Percentiles rank a stretch among this genome's conserved stretches.
Conservation (phyloP, 495 filamentous ascomycete genomes). For the Pseudevernia furfuracea region DNA sequence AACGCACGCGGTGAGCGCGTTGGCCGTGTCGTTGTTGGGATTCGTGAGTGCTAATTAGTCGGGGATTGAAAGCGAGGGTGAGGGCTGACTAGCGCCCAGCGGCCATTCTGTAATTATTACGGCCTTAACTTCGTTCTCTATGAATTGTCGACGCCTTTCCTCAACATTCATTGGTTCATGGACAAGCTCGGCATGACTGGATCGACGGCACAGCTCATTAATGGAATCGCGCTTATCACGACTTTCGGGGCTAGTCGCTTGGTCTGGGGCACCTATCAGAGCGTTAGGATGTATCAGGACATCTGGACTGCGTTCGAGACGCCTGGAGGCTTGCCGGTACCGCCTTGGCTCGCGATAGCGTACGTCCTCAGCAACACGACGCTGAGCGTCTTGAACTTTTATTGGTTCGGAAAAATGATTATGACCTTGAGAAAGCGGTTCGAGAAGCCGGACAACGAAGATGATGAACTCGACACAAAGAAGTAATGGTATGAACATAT, state of each 20-base stretch:
- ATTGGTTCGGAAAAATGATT: conserved; percentile 97
- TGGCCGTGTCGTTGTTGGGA: conserved; percentile 79
- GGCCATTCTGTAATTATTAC: conserved; percentile 92
- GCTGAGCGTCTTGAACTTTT: conserved; percentile 82
- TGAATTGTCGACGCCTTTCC: conserved; percentile 88
- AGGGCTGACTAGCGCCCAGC: conserved; percentile 39
- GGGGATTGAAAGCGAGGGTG: not conserved
- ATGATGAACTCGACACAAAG: conserved; percentile 3
- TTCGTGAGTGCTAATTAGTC: conserved; percentile 61
- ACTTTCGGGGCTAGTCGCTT: conserved; percentile 85
- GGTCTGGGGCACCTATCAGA: conserved; percentile 84
- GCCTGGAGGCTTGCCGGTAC: conserved; percentile 43
- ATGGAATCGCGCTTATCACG: conserved; percentile 58
- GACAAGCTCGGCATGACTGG: conserved; percentile 97
- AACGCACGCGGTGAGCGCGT: conserved; percentile 76
- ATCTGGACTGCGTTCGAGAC: conserved; percentile 56
- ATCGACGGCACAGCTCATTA: conserved; percentile 71
- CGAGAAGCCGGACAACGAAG: conserved; percentile 32
- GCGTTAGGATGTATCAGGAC: conserved; percentile 68
- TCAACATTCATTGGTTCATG: conserved; percentile 98
- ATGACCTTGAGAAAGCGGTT: conserved; percentile 81
- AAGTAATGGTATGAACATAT: not conserved
- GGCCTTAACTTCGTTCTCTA: conserved; percentile 89
- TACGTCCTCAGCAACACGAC: conserved; percentile 71
- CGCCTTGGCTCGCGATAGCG: conserved; percentile 66